These are phyloP conservation scores for Pisolithus sp. DNA, from an alignment of 768 basidiomycete species.

Conservation along the genomic window DNA sequence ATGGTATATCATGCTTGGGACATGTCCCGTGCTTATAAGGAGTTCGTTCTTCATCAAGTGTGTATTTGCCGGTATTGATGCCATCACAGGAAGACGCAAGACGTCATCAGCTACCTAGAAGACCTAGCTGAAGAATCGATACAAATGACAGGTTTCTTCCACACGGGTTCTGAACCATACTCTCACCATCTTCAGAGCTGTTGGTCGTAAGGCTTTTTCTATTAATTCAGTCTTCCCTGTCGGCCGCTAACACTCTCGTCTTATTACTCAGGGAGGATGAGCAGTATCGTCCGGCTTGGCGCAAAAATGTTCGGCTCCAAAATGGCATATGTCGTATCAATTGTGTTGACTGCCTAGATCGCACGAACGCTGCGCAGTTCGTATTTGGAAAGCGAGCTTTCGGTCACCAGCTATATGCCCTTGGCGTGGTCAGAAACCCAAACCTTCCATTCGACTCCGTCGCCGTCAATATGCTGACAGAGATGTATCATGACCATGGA, in stretches of 20 bases:
- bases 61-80: background rate
- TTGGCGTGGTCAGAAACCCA: slow-evolving; percentile 82
- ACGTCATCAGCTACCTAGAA: slow-evolving; percentile 91
- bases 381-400: slow-evolving; percentile 93
- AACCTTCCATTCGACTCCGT: slow-evolving; percentile 89
- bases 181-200: slow-evolving; percentile 53
- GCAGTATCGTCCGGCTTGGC: slow-evolving; percentile 36
- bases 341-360: slow-evolving; percentile 94
- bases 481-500: slow-evolving; percentile 98
- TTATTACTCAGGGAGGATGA: slow-evolving; percentile 19
- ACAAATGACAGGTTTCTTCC: slow-evolving; percentile 90
- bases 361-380: slow-evolving; percentile 95
- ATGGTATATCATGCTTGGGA: slow-evolving; percentile 96
- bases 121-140: slow-evolving; percentile 93
- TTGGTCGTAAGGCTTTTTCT: slow-evolving; percentile 25
- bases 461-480: slow-evolving; percentile 92
- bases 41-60: slow-evolving; percentile 41
- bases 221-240: background rate
- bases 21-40: slow-evolving; percentile 91
- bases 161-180: slow-evolving; percentile 83
- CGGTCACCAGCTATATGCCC: slow-evolving; percentile 91
- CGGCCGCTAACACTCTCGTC: slow-evolving; percentile 1
- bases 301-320: slow-evolving; percentile 71
- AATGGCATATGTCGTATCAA: slow-evolving; percentile 91
- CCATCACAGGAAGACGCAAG: slow-evolving; percentile 73